Conservation (phyloP, 306 rosid species). For the Potentilla sterilis region DNA sequence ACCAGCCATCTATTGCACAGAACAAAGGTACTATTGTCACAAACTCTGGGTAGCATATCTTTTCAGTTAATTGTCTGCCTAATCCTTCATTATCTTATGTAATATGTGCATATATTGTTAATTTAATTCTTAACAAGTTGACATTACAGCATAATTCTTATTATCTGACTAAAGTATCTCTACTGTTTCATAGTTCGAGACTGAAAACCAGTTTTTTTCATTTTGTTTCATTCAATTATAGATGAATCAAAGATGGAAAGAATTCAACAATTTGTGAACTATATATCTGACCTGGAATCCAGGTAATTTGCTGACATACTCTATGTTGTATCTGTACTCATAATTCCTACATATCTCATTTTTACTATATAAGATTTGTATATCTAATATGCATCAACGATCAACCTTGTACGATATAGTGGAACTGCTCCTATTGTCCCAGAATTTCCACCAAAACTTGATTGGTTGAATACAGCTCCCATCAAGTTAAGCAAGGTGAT, state of each 20-base stretch:
- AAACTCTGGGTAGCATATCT: constrained; percentile 16
- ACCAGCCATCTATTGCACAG: constrained; percentile 60
- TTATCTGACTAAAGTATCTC: constrained; percentile 19
- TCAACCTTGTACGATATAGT: constrained; percentile 46
- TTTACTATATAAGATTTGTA: constrained; percentile 7
- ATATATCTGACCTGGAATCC: constrained; percentile 80
- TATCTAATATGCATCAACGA: constrained; percentile 18
- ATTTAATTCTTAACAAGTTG: constrained; percentile 6
- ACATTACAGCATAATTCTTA: not conserved
- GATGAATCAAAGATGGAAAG: constrained; percentile 58
- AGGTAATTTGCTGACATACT: constrained; percentile 44
- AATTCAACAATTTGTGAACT: constrained; percentile 73
- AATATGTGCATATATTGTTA: constrained; percentile 7
- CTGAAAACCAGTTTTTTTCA: constrained; percentile 17
- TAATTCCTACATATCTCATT: not conserved
- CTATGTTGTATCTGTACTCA: not conserved
- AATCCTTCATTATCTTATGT: not conserved
- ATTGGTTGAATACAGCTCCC: constrained; percentile 92
- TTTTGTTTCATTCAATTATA: constrained; percentile 32
- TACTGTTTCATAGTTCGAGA: constrained; percentile 20
- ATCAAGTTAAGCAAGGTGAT: constrained; percentile 78
- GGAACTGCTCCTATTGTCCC: constrained; percentile 71
- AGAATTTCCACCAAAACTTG: constrained; percentile 89
- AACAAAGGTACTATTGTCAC: constrained; percentile 49
- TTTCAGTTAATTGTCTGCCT: constrained; percentile 17